Evolutionary conservation across 2,329 filamentous ascomycete genomes (phyloP), one percentile per base, ranked within the genome.

Genomic region (Davidsoniella australis): DNA sequence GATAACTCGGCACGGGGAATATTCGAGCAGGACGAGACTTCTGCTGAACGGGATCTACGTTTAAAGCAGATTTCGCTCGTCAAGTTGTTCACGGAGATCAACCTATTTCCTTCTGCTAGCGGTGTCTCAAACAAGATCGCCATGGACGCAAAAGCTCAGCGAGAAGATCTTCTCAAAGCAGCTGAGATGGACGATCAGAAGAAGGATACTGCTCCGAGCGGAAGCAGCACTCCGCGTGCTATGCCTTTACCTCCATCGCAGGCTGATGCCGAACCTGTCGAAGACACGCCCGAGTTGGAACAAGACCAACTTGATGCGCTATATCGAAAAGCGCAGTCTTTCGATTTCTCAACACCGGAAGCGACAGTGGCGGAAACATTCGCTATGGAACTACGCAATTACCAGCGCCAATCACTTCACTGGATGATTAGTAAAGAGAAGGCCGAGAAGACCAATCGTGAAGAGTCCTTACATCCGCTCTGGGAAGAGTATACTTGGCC

Each of bases 401-500:
- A 98, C 57, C 91, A 98, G 62, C 94, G 87, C 59, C 91, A 98
- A 63, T 87, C 91, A 0, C 66, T 98, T 5, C 72, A 95, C 60
- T 98, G 91, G 91, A 95, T 98, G 87, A 71, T 96, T 55, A 74
- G 80, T 4, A 96, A 96, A 61, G 91, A 98, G 62, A 89, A 79
- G 57, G 78, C 93, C 55, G 73, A 83, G 54, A 80, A 78, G 56
- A 73, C 76, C 9, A 73, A 78, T 37, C 76, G 78, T 49, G 79
- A 88, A 58, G 69, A 70, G 3, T 95, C 87, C 0, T 94, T 98
- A 85, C 88, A 98, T 63, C 91, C 91, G 0, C 64, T 98, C 0
- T 98, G 91, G 91, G 91, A 98, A 64, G 85, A 96, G 60, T 98
- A 98, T 57, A 62, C 67, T 2, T 98, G 88, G 87, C 91, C 91